Base-by-base conservation (phyloP, 768 basidiomycete genomes). In the Erythrobasidium yunnanense region DNA sequence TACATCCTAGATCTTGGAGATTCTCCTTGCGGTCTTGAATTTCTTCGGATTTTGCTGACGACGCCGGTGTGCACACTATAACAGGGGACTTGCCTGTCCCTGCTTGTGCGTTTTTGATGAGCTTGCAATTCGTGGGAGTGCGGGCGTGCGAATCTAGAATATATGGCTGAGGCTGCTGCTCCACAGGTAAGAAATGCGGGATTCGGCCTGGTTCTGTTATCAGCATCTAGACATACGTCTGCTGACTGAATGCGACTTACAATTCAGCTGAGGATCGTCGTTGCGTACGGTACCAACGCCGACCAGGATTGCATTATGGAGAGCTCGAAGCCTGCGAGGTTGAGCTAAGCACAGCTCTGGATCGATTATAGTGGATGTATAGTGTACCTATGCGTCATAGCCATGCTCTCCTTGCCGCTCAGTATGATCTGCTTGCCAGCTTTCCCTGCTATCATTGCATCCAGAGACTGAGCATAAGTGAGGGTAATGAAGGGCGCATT, bases 221-320 rank as follows among this genome's bases (percentile, higher is more conserved):
- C 23, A 0, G 30, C 34, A 23, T 20, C 18, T 23, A 54, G 11
- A 23, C 13, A 38, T 46, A 22, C 35, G 56, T 51, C 11, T 32
- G 22, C 3, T 17, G 46, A 5, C n/a, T 23, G 78, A 73, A 1
- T 83, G 83, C 23, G 46, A 74, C 83, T 70, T 71, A 88, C 92
- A 84, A 71, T 92, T 93, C n/a, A 99, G 80, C 73, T 95, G 87
- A 2, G 93, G 93, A 74, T 99, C 81, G 72, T 99, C 93, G 67
- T 90, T 88, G 49, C 90, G 77, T 22, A 88, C 84, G 0, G 93
- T 97, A 6, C 87, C 88, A 35, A 91, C 83, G 1, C 93, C 93
- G 47, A 99, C 81, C 15, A 99, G 78, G 67, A 99, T 96, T 7
- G 82, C 90, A 72, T 95, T 89, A 76, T 97, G 93, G 81, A 89